These are phyloP conservation scores for Pluteus cervinus DNA, from an alignment of 768 basidiomycete species.

Conservation along the genomic window DNA sequence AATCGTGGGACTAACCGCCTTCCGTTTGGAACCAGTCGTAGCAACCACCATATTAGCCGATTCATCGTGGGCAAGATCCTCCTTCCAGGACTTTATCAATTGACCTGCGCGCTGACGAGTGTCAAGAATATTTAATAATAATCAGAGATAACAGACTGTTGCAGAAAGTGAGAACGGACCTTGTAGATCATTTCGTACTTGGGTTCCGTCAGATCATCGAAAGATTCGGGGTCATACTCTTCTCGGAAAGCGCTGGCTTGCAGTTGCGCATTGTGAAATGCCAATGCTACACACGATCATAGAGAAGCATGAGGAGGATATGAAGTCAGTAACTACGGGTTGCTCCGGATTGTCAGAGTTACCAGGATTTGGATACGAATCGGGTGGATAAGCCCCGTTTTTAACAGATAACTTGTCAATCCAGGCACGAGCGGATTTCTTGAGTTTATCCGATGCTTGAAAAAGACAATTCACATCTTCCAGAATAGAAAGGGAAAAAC, in stretches of 20 bases:
- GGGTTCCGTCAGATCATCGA: slow-evolving; percentile 80
- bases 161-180: slow-evolving; percentile 28
- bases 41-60: slow-evolving; percentile 48
- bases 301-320: slow-evolving; percentile 6
- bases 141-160: too few relatives aligned
- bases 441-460: slow-evolving; percentile 63
- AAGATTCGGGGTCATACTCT: slow-evolving; percentile 70
- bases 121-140: slow-evolving; percentile 28
- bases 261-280: slow-evolving; percentile 84
- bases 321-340: slow-evolving; percentile 4
- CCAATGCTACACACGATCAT: slow-evolving; percentile 49
- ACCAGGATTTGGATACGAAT: slow-evolving; percentile 91
- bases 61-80: slow-evolving; percentile 52
- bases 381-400: slow-evolving; percentile 79
- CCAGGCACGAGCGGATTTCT: slow-evolving; percentile 62
- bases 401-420: slow-evolving; percentile 77
- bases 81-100: slow-evolving; percentile 68
- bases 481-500: slow-evolving; percentile 1
- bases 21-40: slow-evolving; percentile 59
- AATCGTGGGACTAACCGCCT: slow-evolving; percentile 45
- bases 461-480: slow-evolving; percentile 6
- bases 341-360: slow-evolving; percentile 15
- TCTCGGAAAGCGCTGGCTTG: slow-evolving; percentile 92
- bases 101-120: slow-evolving; percentile 59
- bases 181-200: slow-evolving; percentile 74